A percentile compares a stretch with the other conserved stretches of the same genome.
phyloP scores from a whole-genome alignment of 352 stramenopile genomes.

The Plasmopara halstedii region DNA sequence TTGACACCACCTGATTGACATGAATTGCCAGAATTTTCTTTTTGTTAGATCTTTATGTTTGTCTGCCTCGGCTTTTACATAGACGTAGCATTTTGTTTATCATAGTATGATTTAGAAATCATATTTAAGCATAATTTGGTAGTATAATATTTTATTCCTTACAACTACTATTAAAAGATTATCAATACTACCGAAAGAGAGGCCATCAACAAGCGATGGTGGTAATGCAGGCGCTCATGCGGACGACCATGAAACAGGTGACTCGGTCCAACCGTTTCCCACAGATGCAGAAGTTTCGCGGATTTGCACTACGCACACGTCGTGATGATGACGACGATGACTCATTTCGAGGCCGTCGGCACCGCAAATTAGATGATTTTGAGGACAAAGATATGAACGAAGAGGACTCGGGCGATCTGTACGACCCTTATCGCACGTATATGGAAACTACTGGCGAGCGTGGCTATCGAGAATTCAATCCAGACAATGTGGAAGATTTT shows the following conservation, averaged over 20 bases:
- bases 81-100: no score
- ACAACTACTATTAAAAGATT: no score
- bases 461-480: slow-evolving; percentile 78
- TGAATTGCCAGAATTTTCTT: no score
- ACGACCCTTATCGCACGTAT: slow-evolving; percentile 80
- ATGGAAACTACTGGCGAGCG: slow-evolving; percentile 59
- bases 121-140: no score
- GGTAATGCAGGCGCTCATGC: slow-evolving; percentile 31
- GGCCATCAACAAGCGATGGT: slow-evolving; percentile 23
- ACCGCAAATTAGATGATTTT: slow-evolving; percentile 13
- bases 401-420: slow-evolving; percentile 37
- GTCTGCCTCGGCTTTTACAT: no score
- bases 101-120: no score
- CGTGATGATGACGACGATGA: slow-evolving; percentile 16
- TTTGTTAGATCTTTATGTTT: no score
- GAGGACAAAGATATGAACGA: slow-evolving; percentile 6
- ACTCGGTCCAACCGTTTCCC: slow-evolving; percentile 6
- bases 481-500: slow-evolving; percentile 46
- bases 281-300: slow-evolving; percentile 11
- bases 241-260: slow-evolving; percentile 31
- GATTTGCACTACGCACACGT: slow-evolving; percentile 14
- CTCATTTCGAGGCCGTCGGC: slow-evolving; percentile 18
- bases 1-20: no score
- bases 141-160: no score
- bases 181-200: no score